Base-by-base conservation (phyloP, 2,329 filamentous ascomycete genomes). In the Conoideocrella luteorostrata region DNA sequence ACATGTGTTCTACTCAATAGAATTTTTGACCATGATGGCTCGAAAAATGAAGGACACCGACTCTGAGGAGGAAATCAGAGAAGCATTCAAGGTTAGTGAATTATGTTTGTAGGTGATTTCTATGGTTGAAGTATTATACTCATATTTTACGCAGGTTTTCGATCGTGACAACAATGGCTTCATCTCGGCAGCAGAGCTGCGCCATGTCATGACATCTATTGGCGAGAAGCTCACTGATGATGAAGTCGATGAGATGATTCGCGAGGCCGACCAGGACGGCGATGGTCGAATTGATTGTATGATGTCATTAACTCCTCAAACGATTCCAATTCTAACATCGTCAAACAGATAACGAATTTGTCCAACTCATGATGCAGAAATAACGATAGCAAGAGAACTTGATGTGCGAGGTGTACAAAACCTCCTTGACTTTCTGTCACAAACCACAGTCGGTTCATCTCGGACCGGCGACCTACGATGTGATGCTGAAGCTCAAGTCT, bases 281-380 rank as follows among this genome's bases (percentile, higher is more conserved):
- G 87, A 93, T 66, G 87, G 87, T 60, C 82, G 86, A 59, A 93
- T 93, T 60, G 87, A 93, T 67, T 93, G 87, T 91, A 74, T 54
- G 82, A 66, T 33, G 15, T 35, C 15, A 26, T 7, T 15, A 15
- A 9, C 12, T 17, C 28, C 9, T n/a, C 33, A 22, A 15, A 12
- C n/a, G 21, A 15, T 41, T 11, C 44, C 28, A 38, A 15, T 33
- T 33, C 54, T 61, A 23, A 60, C 49, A 22, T 30, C 30, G 13
- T 32, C 15, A 39, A 13, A 37, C 57, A 91, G 86, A 91, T 72
- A 91, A 91, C 74, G 87, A 93, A 70, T 93, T 93, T 63, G 87
- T 93, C 57, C 87, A 93, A 72, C 82, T 93, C 64, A 93, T 93
- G 87, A 91, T 93, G 87, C 87, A 93, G 78, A 91, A 91, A 77